Evolutionary conservation across 2,329 filamentous ascomycete species (phyloP).

Genomic region (Aaosphaeria arxii): DNA sequence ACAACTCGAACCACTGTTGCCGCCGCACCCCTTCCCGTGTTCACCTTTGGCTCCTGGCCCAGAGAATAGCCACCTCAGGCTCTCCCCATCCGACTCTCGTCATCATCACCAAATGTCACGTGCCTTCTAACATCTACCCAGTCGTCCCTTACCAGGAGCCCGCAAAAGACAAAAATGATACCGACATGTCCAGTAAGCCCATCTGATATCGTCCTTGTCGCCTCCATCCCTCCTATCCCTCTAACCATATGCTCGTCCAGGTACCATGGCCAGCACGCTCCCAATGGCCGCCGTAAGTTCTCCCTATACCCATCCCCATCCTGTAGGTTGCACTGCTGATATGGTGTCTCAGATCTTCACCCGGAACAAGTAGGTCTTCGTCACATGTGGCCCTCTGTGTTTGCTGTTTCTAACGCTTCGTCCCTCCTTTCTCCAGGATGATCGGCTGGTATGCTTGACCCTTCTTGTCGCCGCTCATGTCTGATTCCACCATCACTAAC

Average conservation of each 20-base stretch:
- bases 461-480: background rate
- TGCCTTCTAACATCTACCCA: slow-evolving; percentile 35
- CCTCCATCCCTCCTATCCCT: slow-evolving; percentile 3
- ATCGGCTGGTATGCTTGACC: slow-evolving; percentile 55
- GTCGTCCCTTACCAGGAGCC: slow-evolving; percentile 88
- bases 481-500: background rate
- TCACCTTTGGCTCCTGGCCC: no score
- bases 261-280: slow-evolving; percentile 70
- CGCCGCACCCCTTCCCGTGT: no score
- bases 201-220: background rate
- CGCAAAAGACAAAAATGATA: slow-evolving; percentile 58
- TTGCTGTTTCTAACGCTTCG: slow-evolving; percentile 12
- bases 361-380: slow-evolving; percentile 67
- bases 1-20: background rate
- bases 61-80: no score
- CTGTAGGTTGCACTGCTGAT: slow-evolving; percentile 23
- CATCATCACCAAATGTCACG: background rate
- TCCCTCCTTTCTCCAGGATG: slow-evolving; percentile 46
- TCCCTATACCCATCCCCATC: slow-evolving; percentile 3
- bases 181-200: slow-evolving; percentile 67
- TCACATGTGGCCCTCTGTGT: background rate
- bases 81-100: background rate
- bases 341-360: slow-evolving; percentile 68
- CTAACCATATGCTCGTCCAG: slow-evolving; percentile 26
- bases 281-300: slow-evolving; percentile 82